phyloP scores from a whole-genome alignment of 805 yeast genomes.

The Candida xyloterini region DNA sequence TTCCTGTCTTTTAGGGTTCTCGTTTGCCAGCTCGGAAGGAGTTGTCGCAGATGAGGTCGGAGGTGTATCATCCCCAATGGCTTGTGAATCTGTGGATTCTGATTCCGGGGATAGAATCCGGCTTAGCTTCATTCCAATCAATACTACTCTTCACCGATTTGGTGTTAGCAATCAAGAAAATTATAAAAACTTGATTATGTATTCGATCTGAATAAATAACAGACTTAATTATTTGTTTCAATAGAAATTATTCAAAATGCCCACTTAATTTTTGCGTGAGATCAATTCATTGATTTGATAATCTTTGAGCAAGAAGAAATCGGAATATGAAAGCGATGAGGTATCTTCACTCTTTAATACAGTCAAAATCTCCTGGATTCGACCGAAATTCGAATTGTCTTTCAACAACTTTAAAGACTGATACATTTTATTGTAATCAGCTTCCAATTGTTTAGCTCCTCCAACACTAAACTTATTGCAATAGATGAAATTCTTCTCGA shows the following conservation, averaged over 20 bases:
- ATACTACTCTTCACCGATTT: too few species aligned
- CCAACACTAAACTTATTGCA: slow-evolving; percentile 34
- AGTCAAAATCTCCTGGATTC: slow-evolving; percentile 18
- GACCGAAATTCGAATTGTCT: slow-evolving; percentile 20
- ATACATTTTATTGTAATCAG: slow-evolving; percentile 35
- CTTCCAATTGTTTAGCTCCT: slow-evolving; percentile 36
- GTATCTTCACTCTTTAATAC: slow-evolving; percentile 11
- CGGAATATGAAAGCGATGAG: not conserved
- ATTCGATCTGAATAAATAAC: too few species aligned
- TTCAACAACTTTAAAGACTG: slow-evolving; percentile 21
- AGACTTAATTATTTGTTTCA: too few species aligned
- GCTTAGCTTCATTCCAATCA: too few species aligned
- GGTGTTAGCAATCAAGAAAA: too few species aligned
- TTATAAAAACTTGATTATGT: too few species aligned
- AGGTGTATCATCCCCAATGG: slow-evolving; percentile 2
- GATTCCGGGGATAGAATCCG: too few species aligned
- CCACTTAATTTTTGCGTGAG: slow-evolving; percentile 1
- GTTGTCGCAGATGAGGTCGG: slow-evolving; percentile 6
- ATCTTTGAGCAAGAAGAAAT: slow-evolving; percentile 8
- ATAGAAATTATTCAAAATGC: too few species aligned
- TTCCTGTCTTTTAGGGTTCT: not conserved
- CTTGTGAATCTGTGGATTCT: too few species aligned
- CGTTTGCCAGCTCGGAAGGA: slow-evolving; percentile 4
- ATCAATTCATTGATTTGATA: slow-evolving; percentile 17
- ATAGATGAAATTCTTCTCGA: slow-evolving; percentile 38